Conservation (phyloP, 2,329 filamentous ascomycete species). For the Mycosphaerella arachidis region DNA sequence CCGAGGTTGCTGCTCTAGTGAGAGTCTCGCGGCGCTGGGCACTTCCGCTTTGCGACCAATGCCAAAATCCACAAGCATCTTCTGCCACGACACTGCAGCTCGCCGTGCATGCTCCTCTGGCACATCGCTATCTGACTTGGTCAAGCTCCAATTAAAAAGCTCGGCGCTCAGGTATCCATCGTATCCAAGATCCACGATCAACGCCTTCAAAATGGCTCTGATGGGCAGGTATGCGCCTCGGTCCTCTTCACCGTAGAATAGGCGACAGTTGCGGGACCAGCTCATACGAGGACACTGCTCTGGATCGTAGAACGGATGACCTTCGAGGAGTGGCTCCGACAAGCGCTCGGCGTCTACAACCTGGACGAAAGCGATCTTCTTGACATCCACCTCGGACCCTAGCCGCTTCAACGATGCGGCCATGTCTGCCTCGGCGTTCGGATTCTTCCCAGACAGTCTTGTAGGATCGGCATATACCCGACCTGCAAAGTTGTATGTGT, state of each 20-base stretch:
- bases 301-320: conserved; percentile 55
- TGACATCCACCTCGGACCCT: conserved; percentile 52
- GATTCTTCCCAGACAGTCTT: conserved; percentile 46
- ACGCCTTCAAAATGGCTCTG: conserved; percentile 54
- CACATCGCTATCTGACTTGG: conserved; percentile 47
- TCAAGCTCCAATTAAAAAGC: conserved; percentile 60
- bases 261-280: conserved; percentile 70
- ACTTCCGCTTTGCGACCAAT: conserved; percentile 5
- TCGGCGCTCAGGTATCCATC: conserved; percentile 69
- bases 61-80: conserved; percentile 39
- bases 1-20: conserved; percentile 13
- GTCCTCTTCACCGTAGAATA: conserved; percentile 62
- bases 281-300: conserved; percentile 64
- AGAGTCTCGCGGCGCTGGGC: not conserved
- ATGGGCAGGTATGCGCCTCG: conserved; percentile 65
- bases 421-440: conserved; percentile 54
- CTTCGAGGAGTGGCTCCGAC: conserved; percentile 50
- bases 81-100: conserved; percentile 50
- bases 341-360: conserved; percentile 69
- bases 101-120: conserved; percentile 54
- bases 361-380: conserved; percentile 71
- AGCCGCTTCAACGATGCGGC: conserved; percentile 53
- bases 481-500: conserved; percentile 74
- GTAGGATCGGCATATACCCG: conserved; percentile 67
- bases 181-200: conserved; percentile 62